Percentiles rank a stretch among this genome's conserved stretches.
Conservation (phyloP, 2,329 filamentous ascomycete genomes). For the Aspergillus piperis region DNA sequence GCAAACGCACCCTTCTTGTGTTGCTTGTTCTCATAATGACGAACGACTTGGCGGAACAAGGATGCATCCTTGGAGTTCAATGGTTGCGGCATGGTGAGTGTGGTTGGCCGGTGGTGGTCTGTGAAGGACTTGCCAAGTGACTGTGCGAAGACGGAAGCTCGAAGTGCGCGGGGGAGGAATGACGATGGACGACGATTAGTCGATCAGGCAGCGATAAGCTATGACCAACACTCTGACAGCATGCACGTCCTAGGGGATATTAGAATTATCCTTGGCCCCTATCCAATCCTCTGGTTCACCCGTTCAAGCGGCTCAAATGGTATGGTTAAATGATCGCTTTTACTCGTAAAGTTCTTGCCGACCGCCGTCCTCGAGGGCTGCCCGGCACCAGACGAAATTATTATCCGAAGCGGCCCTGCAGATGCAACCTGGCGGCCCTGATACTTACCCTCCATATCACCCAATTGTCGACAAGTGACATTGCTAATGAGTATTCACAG, state of each 20-base stretch:
- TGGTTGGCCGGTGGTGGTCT: conserved; percentile 29
- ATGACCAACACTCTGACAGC: conserved; percentile 9
- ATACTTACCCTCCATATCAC: background rate
- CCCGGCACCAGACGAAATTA: conserved; percentile 14
- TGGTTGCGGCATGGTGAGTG: conserved; percentile 48
- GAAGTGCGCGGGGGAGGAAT: conserved; percentile 38
- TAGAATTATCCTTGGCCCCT: conserved; percentile 5
- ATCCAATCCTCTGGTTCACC: background rate
- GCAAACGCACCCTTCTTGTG: conserved; percentile 74
- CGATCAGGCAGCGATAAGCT: conserved; percentile 25
- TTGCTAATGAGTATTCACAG: background rate
- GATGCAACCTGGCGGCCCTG: background rate
- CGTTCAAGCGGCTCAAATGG: background rate
- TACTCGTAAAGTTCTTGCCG: background rate
- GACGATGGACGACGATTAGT: conserved; percentile 12
- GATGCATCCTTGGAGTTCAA: conserved; percentile 80
- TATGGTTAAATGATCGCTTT: background rate
- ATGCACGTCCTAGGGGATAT: background rate
- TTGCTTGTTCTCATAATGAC: conserved; percentile 96
- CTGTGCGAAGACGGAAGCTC: conserved; percentile 36
- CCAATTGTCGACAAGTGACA: background rate
- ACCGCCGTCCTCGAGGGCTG: conserved; percentile 8
- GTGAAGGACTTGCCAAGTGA: conserved; percentile 25
- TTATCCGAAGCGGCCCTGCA: conserved; percentile 17
- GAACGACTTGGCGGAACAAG: conserved; percentile 92